Evolutionary conservation across 495 filamentous ascomycete genomes (phyloP).

Genomic region (Chaetomium fimeti): DNA sequence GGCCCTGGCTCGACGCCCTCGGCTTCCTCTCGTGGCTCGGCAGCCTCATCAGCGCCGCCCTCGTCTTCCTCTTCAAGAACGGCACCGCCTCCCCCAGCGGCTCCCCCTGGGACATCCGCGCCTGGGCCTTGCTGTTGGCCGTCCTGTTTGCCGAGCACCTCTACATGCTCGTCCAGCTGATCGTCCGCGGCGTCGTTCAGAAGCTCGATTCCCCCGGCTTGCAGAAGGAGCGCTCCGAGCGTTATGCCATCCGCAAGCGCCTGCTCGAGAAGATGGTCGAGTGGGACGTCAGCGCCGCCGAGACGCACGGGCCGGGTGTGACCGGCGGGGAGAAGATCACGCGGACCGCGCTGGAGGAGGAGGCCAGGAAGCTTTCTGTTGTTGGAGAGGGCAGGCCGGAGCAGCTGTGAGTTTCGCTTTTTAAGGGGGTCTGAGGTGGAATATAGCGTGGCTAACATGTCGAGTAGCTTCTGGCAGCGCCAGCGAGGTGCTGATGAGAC

Average conservation of each 20-base stretch:
- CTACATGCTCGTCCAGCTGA: constrained; percentile 70
- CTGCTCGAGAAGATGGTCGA: constrained; percentile 56
- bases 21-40: constrained; percentile 91
- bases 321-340: constrained; percentile 56
- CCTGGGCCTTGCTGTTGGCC: constrained; percentile 78
- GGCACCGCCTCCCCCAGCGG: constrained; percentile 52
- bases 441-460: not conserved
- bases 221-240: constrained; percentile 70
- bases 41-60: constrained; percentile 75
- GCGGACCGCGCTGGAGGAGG: constrained; percentile 56
- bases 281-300: constrained; percentile 35
- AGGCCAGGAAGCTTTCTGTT: constrained; percentile 59
- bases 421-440: not conserved
- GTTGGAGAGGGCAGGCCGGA: constrained; percentile 51
- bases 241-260: constrained; percentile 65
- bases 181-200: constrained; percentile 64
- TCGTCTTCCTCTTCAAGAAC: constrained; percentile 84
- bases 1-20: constrained; percentile 86
- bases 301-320: constrained; percentile 51
- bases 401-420: constrained; percentile 43
- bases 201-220: constrained; percentile 83
- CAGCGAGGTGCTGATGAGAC: constrained; percentile 43
- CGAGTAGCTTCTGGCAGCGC: constrained; percentile 52
- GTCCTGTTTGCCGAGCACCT: constrained; percentile 86
- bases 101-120: constrained; percentile 64